Evolutionary conservation across 352 stramenopile genomes (phyloP).

Genomic region (Phytophthora sp.): DNA sequence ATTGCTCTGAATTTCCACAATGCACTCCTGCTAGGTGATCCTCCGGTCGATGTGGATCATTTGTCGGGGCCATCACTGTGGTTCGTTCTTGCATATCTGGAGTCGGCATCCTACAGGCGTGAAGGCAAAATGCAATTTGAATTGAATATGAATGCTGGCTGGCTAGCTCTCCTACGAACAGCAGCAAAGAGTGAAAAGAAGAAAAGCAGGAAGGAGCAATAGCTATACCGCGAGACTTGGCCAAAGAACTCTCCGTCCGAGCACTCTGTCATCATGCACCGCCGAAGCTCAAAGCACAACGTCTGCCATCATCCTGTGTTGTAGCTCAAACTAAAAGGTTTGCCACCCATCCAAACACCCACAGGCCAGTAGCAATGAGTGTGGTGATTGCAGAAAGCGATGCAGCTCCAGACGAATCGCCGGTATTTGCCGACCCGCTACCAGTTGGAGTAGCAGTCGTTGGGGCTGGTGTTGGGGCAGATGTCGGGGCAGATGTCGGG

Average conservation of each 20-base stretch:
- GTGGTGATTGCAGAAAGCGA: background rate
- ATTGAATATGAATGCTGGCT: background rate
- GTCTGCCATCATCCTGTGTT: no score
- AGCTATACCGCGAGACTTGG: background rate
- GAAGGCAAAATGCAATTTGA: background rate
- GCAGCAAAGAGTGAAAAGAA: background rate
- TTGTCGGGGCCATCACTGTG: no score
- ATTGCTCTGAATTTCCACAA: no score
- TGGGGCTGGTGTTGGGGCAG: background rate
- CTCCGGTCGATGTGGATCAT: no score
- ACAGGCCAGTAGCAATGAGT: background rate
- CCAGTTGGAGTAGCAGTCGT: slow-evolving; percentile 1
- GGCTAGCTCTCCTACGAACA: background rate
- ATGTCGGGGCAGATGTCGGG: background rate
- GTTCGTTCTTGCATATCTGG: no score
- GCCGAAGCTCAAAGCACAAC: background rate
- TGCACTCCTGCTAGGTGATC: no score
- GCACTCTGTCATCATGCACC: background rate
- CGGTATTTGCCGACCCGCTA: slow-evolving; percentile 2
- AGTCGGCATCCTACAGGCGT: no score
- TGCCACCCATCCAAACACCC: slow-evolving; percentile 1
- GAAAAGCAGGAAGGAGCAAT: no score
- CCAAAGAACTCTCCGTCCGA: slow-evolving; percentile 5
- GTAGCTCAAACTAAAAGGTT: background rate
- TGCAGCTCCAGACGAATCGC: background rate